A percentile compares a stretch with the other conserved stretches of the same genome.
phyloP scores from a whole-genome alignment of 768 basidiomycete species.

The Tylopilus vinaceipallidus region DNA sequence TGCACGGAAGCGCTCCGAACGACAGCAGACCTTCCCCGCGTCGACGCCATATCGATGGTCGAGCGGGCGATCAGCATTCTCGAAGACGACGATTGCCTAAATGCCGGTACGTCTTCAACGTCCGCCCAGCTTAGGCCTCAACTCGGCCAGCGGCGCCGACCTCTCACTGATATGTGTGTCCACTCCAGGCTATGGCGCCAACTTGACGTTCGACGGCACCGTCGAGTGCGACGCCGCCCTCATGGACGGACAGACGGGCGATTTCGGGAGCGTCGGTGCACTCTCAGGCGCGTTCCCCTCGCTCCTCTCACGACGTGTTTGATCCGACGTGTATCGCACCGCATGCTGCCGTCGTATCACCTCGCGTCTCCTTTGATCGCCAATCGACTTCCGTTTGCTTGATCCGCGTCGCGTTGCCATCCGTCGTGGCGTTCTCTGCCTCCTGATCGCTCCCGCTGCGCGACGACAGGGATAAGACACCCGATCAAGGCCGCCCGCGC shows the following conservation, averaged over 20 bases:
- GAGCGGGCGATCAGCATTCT: constrained; percentile 53
- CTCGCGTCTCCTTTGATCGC: neutral
- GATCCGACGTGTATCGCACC: neutral
- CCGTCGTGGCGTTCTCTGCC: too few species aligned
- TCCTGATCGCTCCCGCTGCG: neutral
- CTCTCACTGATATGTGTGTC: too few species aligned
- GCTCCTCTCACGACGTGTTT: neutral
- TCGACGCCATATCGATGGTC: constrained; percentile 44
- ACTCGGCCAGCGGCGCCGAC: too few species aligned
- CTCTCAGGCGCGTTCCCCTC: constrained; percentile 49
- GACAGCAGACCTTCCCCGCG: constrained; percentile 9
- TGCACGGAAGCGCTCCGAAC: constrained; percentile 43
- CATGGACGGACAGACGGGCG: constrained; percentile 48
- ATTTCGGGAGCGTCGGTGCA: constrained; percentile 77
- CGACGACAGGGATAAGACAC: constrained; percentile 56
- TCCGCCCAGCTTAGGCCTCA: too few species aligned
- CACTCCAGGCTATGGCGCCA: constrained; percentile 66
- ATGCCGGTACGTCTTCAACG: constrained; percentile 66
- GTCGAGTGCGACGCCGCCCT: constrained; percentile 85
- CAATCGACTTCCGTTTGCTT: neutral
- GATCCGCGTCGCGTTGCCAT: neutral
- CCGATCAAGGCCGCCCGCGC: constrained; percentile 61
- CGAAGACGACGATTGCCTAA: constrained; percentile 66
- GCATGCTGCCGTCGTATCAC: too few species aligned
- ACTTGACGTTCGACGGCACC: constrained; percentile 66